Evolutionary conservation across 2,329 filamentous ascomycete genomes (phyloP).

Genomic region (Pseudopyrenochaeta lycopersici): DNA sequence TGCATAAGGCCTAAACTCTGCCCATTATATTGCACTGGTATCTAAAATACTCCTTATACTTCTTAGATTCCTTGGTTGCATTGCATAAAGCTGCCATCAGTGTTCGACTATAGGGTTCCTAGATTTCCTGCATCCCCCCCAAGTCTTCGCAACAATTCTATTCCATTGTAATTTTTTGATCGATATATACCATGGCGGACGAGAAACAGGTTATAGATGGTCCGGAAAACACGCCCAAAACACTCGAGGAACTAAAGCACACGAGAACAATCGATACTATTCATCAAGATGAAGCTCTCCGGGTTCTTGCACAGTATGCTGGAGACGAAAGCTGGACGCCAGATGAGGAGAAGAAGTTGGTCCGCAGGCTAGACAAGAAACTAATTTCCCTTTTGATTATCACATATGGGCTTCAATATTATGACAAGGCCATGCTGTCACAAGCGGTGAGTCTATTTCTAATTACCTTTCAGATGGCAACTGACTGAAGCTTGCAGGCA

Average conservation of each 20-base stretch:
- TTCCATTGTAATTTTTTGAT: neutral
- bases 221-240: conserved; percentile 9
- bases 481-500: conserved; percentile 35
- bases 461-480: neutral
- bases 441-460: conserved; percentile 54
- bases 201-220: conserved; percentile 14
- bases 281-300: conserved; percentile 26
- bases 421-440: conserved; percentile 59
- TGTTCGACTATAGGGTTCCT: too few relatives aligned
- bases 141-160: too few relatives aligned
- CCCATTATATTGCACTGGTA: neutral
- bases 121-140: too few relatives aligned
- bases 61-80: neutral
- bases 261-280: conserved; percentile 22
- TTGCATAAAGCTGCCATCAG: too few relatives aligned
- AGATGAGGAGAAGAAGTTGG: conserved; percentile 49
- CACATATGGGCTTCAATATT: conserved; percentile 42
- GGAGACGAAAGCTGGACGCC: conserved; percentile 56
- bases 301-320: conserved; percentile 51
- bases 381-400: conserved; percentile 33
- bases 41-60: neutral
- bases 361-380: conserved; percentile 33
- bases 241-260: conserved; percentile 19
- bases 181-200: conserved; percentile 5
- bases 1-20: neutral